A percentile compares a stretch with the other conserved stretches of the same genome.
phyloP scores from a whole-genome alignment of 345 rosid species.

The Viola odorata region DNA sequence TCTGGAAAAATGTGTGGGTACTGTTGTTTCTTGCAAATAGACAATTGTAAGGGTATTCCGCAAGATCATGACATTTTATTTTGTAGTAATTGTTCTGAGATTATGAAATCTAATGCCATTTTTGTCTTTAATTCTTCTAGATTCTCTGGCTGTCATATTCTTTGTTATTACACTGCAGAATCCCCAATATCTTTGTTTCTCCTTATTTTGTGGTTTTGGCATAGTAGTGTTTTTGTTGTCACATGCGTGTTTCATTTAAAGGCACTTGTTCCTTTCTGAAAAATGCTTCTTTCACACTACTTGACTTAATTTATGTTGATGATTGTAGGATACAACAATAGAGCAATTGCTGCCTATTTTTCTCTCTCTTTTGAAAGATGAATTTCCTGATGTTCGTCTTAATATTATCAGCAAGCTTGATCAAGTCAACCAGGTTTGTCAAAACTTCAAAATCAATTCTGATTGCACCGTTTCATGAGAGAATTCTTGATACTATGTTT shows the following conservation, averaged over 20 bases:
- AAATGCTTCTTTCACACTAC: background rate
- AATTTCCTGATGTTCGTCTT: constrained; percentile 93
- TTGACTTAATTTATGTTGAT: constrained; percentile 10
- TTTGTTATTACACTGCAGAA: background rate
- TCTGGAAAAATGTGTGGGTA: background rate
- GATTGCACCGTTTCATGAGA: background rate
- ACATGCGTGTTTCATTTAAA: background rate
- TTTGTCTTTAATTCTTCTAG: background rate
- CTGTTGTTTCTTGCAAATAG: background rate
- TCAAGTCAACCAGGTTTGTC: constrained; percentile 91
- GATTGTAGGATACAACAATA: constrained; percentile 76
- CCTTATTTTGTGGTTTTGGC: background rate
- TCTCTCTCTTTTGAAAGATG: constrained; percentile 92
- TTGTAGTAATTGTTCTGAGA: too few species aligned
- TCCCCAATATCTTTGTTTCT: background rate
- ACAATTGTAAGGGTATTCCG: background rate
- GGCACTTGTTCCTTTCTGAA: constrained; percentile 4
- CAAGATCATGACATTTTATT: too few species aligned
- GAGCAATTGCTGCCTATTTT: constrained; percentile 97
- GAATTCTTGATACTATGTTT: background rate
- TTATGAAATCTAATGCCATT: too few species aligned
- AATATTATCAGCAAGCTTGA: constrained; percentile 97
- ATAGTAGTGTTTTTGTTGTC: background rate
- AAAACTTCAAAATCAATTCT: background rate
- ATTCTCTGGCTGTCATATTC: too few species aligned